These are phyloP conservation scores for Ambrosiella cleistominuta DNA, from an alignment of 2,329 filamentous ascomycete genomes.

Conservation along the genomic window DNA sequence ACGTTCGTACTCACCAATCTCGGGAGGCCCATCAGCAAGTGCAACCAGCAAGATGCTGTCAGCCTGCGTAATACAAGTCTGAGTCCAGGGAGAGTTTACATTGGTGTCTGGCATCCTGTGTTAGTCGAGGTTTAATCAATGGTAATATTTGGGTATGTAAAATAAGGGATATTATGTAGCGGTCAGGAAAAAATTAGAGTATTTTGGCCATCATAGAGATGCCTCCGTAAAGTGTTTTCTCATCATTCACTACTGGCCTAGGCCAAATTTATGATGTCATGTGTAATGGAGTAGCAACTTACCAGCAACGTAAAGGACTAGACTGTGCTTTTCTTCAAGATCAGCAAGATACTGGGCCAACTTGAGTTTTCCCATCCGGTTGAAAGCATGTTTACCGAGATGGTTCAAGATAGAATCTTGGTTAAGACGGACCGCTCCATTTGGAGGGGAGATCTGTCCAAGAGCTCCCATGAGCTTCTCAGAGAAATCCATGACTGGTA, in stretches of 20 bases:
- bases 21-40: conserved; percentile 72
- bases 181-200: conserved; percentile 55
- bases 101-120: conserved; percentile 52
- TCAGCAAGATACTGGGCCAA: conserved; percentile 91
- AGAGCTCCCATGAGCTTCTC: conserved; percentile 74
- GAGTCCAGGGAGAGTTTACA: conserved; percentile 94
- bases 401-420: conserved; percentile 90
- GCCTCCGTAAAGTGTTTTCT: conserved; percentile 33
- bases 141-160: conserved; percentile 17
- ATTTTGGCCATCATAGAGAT: conserved; percentile 32
- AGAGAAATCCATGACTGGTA: conserved; percentile 92
- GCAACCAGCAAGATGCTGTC: conserved; percentile 91
- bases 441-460: conserved; percentile 71
- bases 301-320: conserved; percentile 85
- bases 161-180: conserved; percentile 9
- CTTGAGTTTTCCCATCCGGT: conserved; percentile 90
- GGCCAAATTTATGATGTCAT: neutral
- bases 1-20: conserved; percentile 88
- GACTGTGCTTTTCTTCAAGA: conserved; percentile 87
- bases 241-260: conserved; percentile 27
- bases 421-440: conserved; percentile 81
- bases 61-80: conserved; percentile 91
- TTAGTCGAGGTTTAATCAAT: conserved; percentile 9
- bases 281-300: conserved; percentile 19
- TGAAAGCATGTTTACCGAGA: conserved; percentile 88